phyloP scores from a whole-genome alignment of 768 basidiomycete species.

The Boletus rufocinnamomeus region DNA sequence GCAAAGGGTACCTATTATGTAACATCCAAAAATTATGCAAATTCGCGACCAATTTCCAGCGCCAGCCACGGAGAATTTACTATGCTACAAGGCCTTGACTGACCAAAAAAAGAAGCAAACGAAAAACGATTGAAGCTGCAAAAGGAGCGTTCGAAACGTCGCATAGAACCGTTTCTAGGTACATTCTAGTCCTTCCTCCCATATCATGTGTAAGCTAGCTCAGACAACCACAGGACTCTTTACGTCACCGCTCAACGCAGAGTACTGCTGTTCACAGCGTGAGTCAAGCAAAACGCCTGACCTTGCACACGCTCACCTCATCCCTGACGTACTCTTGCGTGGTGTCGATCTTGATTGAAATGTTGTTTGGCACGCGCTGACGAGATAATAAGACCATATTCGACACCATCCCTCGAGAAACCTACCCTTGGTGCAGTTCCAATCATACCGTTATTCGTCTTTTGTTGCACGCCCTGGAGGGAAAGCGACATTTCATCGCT shows the following conservation, averaged over 20 bases:
- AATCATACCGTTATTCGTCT: conserved; percentile 16
- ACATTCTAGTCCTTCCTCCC: conserved; percentile 3
- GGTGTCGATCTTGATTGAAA: conserved; percentile 70
- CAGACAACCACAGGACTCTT: conserved; percentile 28
- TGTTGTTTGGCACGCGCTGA: conserved; percentile 44
- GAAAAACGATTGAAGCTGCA: conserved; percentile 5
- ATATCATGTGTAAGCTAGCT: neutral
- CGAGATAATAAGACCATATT: neutral
- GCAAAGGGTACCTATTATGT: neutral
- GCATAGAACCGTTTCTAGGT: neutral
- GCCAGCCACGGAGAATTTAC: conserved; percentile 14
- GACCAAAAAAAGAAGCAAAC: conserved; percentile 6
- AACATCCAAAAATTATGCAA: neutral
- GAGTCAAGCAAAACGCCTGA: neutral
- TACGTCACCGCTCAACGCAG: conserved; percentile 17
- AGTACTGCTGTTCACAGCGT: conserved; percentile 19
- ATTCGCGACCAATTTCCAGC: conserved; percentile 17
- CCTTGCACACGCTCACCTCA: conserved; percentile 24
- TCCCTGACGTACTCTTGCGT: conserved; percentile 57
- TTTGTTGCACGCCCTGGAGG: conserved; percentile 33
- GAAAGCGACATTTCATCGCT: conserved; percentile 36
- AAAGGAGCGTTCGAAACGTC: conserved; percentile 5
- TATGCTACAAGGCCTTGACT: conserved; percentile 20
- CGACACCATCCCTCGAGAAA: neutral
- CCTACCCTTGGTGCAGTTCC: conserved; percentile 17